Evolutionary conservation across 78 protist genomes (phyloP), one percentile per base, ranked within the genome.

Genomic region (Dictyostelium capitatum): DNA sequence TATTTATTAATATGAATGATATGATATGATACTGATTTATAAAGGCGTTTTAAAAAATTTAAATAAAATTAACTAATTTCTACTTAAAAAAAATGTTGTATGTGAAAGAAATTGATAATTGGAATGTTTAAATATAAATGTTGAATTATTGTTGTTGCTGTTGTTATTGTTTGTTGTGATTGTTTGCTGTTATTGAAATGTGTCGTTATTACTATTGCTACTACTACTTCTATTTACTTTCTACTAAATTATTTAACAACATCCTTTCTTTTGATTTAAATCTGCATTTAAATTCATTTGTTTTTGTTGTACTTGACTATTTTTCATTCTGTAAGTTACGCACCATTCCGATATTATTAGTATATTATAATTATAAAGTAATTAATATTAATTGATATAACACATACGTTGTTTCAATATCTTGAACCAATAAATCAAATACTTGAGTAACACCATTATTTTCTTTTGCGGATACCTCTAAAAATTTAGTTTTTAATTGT

Each of bases 321-420:
- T 37, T 20, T 64, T 81, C 89, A 81, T 81, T 25, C 89, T 81
- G 65, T 12, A n/a, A n/a, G n/a, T n/a, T n/a, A n/a, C n/a, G n/a
- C n/a, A n/a, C n/a, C n/a, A n/a, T n/a, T n/a, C n/a, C n/a, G n/a
- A n/a, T n/a, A n/a, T n/a, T n/a, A 28, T 80, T 62, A 80, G 85
- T n/a, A 79, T 79, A 32, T 20, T 1, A 11, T 9, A 1, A 10
- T 6, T 14, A 57, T 50, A 57, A 11, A 56, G 56, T 10, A 32
- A 32, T 5, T 79, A 57, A 56, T 37, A 53, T 15, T 53, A 14
- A 17, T 53, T 53, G 12, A 2, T 15, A n/a, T 28, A 20, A 79
- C n/a, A 84, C 81, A 12, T 74, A 84, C 91, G 72, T 59, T 72
- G 51, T 30, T 64, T 87, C 78, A 87, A 87, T 87, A 87, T 87